phyloP scores from a whole-genome alignment of 129 eudicot genomes.

The Flaveria bidentis region DNA sequence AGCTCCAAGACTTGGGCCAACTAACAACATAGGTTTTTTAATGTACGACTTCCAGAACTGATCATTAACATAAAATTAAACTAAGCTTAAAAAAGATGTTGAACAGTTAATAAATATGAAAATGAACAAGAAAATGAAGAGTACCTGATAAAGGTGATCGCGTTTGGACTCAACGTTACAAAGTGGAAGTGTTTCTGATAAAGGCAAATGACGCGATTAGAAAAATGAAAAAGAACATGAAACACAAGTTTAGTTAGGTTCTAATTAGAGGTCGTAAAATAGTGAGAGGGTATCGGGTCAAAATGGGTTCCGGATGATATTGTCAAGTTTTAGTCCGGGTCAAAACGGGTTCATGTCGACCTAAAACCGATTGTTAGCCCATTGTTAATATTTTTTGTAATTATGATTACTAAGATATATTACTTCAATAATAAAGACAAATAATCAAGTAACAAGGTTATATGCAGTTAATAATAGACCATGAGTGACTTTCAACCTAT shows the following conservation, averaged over 20 bases:
- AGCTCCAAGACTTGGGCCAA: constrained; percentile 97
- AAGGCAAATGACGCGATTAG: constrained; percentile 17
- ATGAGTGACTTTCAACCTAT: background rate
- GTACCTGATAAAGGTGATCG: constrained; percentile 84
- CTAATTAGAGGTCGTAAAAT: background rate
- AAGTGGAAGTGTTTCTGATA: constrained; percentile 61
- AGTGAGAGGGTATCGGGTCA: background rate
- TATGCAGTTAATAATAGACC: background rate
- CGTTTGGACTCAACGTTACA: constrained; percentile 84
- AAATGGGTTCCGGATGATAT: background rate
- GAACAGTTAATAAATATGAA: background rate
- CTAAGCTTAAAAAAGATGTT: background rate
- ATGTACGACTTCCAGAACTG: constrained; percentile 89
- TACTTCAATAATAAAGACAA: too few relatives aligned
- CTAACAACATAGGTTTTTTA: constrained; percentile 79
- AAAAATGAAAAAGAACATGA: constrained; percentile 17
- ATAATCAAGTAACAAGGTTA: too few relatives aligned
- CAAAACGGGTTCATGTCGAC: background rate
- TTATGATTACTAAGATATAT: too few relatives aligned
- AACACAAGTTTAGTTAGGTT: background rate
- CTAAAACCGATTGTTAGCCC: background rate
- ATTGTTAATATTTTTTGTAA: background rate
- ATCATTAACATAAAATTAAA: constrained; percentile 4
- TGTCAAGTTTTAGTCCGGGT: background rate
- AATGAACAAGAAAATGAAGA: background rate